Base-by-base conservation (phyloP, 176 grass and related monocot genomes). In the Calamus simplicifolius region DNA sequence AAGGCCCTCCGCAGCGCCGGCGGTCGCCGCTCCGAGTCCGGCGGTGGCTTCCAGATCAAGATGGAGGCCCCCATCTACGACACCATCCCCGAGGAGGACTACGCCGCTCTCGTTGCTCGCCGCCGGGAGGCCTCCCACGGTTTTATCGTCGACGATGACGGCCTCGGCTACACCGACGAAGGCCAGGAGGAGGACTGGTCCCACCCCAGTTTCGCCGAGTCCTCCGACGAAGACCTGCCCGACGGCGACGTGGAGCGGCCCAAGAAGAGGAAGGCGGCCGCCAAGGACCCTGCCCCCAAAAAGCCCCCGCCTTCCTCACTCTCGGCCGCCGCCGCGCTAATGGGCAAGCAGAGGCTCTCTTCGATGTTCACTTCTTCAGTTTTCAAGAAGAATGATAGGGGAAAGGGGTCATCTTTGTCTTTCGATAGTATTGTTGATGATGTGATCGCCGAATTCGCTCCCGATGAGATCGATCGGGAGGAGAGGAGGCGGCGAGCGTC, bases 181-280 rank as follows among this genome's bases (percentile, higher is more conserved):
- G 93, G 93, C 26, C 87, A 71, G 35, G 93, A 98, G 81, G 93
- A 98, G 76, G 87, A 98, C 59, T 98, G 93, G 93, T 85, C 73
- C 56, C 73, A 85, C 51, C 63, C 78, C 25, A 77, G 56, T 19
- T 64, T 83, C 48, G 73, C 64, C 16, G 29, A 67, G 3, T 88
- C 70, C 5, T 91, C 87, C 26, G 93, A 98, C 16, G 87, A 98
- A 66, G 76, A 77, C 15, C 16, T 29, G 72, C 85, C 29, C 63
- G 57, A 26, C 25, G 57, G 58, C 18, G 69, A 59, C 43, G 69
- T 48, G 15, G 58, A 25, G 25, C 69, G 28, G 19, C 59, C 54
- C 12, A 70, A 74, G 52, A 85, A 63, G 75, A 76, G 73, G 66
- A 85, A 76, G 51, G 79, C 73, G 57, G 68, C 51, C 48, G 68